Base-by-base conservation (phyloP, 1,284 basidiomycete genomes). In the Ustilago loliicola region DNA sequence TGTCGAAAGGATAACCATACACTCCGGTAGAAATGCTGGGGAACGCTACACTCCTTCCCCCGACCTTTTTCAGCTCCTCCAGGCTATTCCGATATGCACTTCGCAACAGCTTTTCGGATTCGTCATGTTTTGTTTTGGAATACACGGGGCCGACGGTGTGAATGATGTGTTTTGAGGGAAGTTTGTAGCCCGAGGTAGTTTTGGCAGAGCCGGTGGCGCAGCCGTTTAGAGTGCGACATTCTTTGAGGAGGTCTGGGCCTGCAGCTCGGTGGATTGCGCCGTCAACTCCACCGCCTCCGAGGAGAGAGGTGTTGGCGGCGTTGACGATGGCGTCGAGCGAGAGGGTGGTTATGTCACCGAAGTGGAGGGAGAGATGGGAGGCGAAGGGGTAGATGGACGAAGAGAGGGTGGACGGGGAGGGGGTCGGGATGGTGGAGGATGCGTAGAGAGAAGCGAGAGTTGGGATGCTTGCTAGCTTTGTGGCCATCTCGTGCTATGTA, bases 61-160 rank as follows among this genome's bases (percentile, higher is more conserved):
- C 57, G 1, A 64, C 34, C 15, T 66, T 58, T 6, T 56, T 66
- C 0, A 80, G 73, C 23, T 77, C 68, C 4, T 82, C 69, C 21
- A 85, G 63, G 40, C 73, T 79, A 10, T 65, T 42, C 13, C 69
- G 48, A 65, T 86, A 86, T 11, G 82, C 81, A 19, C 63, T 74
- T 55, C 72, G 47, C 3, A 98, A 89, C 67, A 81, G 65, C 5
- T n/a, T 13, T 25, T 70, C 68, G 21, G 42, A 57, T 30, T 80
- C 56, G 0, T 47, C 40, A 13, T 47, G 59, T 6, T 34, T 25
- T 2, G 23, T 29, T 2, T 54, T 10, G 0, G 36, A 36, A 27
- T 94, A 96, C 2, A 95, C 87, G 0, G 95, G 95, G 11, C 96
- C 96, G 27, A 97, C 95, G 1, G 96, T 92, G 83, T 98, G 96